Evolutionary conservation across 352 stramenopile genomes (phyloP).

Genomic region (Globisporangium sylvaticum): DNA sequence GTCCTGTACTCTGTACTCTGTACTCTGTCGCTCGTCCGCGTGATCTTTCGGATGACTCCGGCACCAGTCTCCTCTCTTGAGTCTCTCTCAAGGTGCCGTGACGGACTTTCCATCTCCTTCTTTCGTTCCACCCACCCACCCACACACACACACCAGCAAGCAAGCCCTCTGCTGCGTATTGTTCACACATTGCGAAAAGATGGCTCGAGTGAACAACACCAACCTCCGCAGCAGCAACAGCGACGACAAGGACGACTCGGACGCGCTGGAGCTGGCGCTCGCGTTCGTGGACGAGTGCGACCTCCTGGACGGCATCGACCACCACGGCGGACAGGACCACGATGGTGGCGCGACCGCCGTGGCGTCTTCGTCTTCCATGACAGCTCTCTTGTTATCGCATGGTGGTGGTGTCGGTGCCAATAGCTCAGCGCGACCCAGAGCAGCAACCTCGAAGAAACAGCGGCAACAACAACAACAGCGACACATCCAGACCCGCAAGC

Average conservation of each 20-base stretch:
- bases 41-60: background rate
- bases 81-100: background rate
- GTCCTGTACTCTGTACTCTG: no score
- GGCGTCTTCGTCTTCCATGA: background rate
- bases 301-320: background rate
- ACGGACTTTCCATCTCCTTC: background rate
- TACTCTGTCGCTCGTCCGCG: background rate
- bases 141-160: no score
- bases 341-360: background rate
- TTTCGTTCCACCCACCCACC: background rate
- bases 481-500: background rate
- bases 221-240: background rate
- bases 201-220: background rate
- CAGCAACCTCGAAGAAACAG: background rate
- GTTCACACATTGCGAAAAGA: background rate
- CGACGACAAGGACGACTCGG: background rate
- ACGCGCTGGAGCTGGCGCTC: slow-evolving; percentile 9
- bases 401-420: background rate
- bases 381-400: background rate
- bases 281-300: slow-evolving; percentile 11
- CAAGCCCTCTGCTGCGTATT: background rate
- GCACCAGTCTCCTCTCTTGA: background rate
- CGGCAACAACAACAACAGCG: background rate
- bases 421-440: background rate
- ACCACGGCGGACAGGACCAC: background rate